Evolutionary conservation across 2,329 filamentous ascomycete genomes (phyloP), one percentile per base, ranked within the genome.

Genomic region (Claviceps monticola): DNA sequence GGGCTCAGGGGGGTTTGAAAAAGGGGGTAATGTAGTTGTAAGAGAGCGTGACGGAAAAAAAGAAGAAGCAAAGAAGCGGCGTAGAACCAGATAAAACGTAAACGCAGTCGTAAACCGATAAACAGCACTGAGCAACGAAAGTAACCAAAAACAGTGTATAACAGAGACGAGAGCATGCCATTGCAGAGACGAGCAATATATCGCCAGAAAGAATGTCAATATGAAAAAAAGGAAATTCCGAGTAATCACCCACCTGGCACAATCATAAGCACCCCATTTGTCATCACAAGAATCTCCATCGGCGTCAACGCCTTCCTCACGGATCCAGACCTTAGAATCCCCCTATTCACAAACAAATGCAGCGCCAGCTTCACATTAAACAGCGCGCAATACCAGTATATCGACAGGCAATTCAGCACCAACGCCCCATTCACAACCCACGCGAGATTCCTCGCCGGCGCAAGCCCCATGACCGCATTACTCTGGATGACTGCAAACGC

Each of bases 211-310:
- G 16, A 17, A 19, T 21, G 19, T 13, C 17, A 29, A 29, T 14
- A n/a, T n/a, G n/a, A n/a, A n/a, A 7, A 29, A 17, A n/a, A 45
- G 14, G 14, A 17, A 7, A 11, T 34, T 11, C 9, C 9, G 9
- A 1, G 29, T 34, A 1, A 9, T 34, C 3, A 62, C 68, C 46
- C 62, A 78, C 76, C 72, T n/a, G 76, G 76, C 9, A 78, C 61
- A 16, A 78, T 56, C 77, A 80, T 79, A 51, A 80, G 64, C 1
- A 78, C 56, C 11, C 75, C 76, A 39, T 80, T 79, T 48, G 74
- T 75, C 58, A 78, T 73, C 49, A 78, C 68, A 23, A 80, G 65
- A 7, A 77, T 69, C 56, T 80, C 76, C 67, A 80, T 74, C 5
- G 74, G 69, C 0, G 64, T 73, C 41, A 80, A 59, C 0, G 68